Conservation (phyloP, 2,329 filamentous ascomycete genomes). For the Penicillium capsulatum region DNA sequence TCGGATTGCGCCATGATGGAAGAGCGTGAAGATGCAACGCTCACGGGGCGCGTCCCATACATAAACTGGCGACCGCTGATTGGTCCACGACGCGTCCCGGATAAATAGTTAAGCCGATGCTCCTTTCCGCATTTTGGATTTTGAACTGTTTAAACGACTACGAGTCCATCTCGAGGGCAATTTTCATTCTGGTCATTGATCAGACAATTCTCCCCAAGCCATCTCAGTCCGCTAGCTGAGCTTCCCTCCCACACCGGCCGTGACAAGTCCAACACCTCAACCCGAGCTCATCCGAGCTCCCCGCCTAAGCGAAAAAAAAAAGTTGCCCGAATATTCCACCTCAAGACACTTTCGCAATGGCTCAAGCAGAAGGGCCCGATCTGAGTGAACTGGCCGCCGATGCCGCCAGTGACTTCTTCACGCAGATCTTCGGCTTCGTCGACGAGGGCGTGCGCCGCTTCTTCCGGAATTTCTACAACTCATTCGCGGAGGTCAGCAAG, state of each 20-base stretch:
- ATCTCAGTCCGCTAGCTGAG: too few species aligned
- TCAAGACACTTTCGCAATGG: conserved; percentile 19
- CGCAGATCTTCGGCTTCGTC: conserved; percentile 26
- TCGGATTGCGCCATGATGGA: conserved; percentile 27
- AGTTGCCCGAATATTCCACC: too few species aligned
- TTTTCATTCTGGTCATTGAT: too few species aligned
- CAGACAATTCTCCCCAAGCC: too few species aligned
- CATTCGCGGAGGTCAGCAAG: conserved; percentile 43
- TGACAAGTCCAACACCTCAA: background rate
- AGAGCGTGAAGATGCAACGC: conserved; percentile 1
- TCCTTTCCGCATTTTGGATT: conserved; percentile 5
- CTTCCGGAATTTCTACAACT: conserved; percentile 39
- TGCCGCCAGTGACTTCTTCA: conserved; percentile 30
- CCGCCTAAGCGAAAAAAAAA: conserved; percentile 3
- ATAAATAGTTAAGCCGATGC: conserved; percentile 16
- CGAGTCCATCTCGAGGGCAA: too few species aligned
- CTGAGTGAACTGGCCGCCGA: conserved; percentile 23
- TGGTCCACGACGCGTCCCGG: conserved; percentile 21
- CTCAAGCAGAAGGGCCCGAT: conserved; percentile 15
- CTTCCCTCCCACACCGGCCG: too few species aligned
- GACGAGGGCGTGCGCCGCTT: conserved; percentile 28
- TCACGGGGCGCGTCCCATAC: conserved; percentile 11
- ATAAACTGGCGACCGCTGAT: conserved; percentile 12
- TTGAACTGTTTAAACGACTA: too few species aligned
- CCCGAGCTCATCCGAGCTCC: conserved; percentile 3